Base-by-base conservation (phyloP, 2,329 filamentous ascomycete genomes). In the Dichotomopilus funicola region DNA sequence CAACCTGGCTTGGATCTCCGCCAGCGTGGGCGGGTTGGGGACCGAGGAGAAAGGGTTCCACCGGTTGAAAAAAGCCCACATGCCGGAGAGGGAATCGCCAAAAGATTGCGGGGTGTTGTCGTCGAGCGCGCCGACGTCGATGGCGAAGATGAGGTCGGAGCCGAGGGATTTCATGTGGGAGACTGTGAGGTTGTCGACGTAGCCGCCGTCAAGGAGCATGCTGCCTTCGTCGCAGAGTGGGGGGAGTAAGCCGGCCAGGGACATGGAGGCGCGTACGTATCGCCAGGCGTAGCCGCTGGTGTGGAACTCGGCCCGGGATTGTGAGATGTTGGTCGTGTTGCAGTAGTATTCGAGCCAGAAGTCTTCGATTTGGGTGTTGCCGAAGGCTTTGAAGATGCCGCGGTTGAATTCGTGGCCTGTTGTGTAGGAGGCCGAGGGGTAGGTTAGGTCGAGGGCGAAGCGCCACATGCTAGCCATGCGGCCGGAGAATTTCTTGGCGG, bases 401-500 rank as follows among this genome's bases (percentile, higher is more conserved):
- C 94, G 88, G 65, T 99, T 99, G 80, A 99, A 99, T 66, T 99
- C 94, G 68, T 99, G 94, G 0, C 94, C 94, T 0, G 94, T 99
- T 0, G 95, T 99, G 72, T 99, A 99, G 1, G 92, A 96, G 6
- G 89, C 90, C 5, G 92, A 94, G 0, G 94, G 94, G 69, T 99
- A 99, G 0, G 94, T 99, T 64, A 99, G 72, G 67, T 99, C 94
- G 2, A 99, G 77, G 1, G 91, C 91, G 69, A 99, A 96, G n/a
- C 94, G 85, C 94, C 94, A 99, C 73, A 97, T 89, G 71, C 92
- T 97, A 45, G 89, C 90, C 95, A 99, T 99, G n/a, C 95, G 87
- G 4, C 94, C 91, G 0, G 94, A 83, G 70, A 99, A 99, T 69
- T 96, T 96, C 79, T 99, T 99, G 11, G 91, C 91, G 46, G 95